phyloP scores from a whole-genome alignment of 2,329 filamentous ascomycete genomes.

The Aspergillus brasiliensis region DNA sequence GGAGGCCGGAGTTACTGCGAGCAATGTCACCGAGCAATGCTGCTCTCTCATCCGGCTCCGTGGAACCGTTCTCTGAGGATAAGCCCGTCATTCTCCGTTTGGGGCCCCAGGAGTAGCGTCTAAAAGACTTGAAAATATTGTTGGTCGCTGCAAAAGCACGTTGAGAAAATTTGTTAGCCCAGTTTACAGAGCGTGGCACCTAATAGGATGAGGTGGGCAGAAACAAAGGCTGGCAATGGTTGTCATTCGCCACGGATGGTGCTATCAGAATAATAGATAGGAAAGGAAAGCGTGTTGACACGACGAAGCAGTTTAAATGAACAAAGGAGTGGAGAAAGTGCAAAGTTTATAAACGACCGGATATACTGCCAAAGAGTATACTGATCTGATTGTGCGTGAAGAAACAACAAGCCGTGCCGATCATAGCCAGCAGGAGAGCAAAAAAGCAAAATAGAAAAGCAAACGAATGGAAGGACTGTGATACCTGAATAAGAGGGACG shows the following conservation, averaged over 20 bases:
- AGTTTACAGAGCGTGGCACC: neutral
- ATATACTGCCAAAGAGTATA: neutral
- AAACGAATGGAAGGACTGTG: constrained; percentile 11
- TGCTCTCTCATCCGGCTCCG: constrained; percentile 38
- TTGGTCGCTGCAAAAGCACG: constrained; percentile 25
- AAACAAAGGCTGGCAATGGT: neutral
- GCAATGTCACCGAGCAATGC: constrained; percentile 30
- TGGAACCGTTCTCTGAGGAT: constrained; percentile 32
- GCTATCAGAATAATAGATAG: constrained; percentile 5
- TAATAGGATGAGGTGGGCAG: neutral
- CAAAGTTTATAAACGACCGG: neutral
- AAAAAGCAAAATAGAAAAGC: constrained; percentile 1
- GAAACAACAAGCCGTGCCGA: constrained; percentile 2
- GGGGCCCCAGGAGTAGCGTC: constrained; percentile 33
- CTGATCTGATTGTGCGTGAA: neutral
- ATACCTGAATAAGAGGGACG: constrained; percentile 1
- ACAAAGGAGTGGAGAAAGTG: neutral
- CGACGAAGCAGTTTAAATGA: neutral
- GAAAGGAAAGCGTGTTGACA: constrained; percentile 4
- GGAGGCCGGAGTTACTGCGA: constrained; percentile 24
- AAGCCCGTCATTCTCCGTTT: constrained; percentile 32
- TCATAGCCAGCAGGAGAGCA: neutral
- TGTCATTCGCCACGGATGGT: neutral
- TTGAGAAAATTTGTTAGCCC: constrained; percentile 14
- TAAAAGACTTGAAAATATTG: constrained; percentile 32